These are phyloP conservation scores for Cyberlindnera mycetangii DNA, from an alignment of 805 yeast species.

Conservation along the genomic window DNA sequence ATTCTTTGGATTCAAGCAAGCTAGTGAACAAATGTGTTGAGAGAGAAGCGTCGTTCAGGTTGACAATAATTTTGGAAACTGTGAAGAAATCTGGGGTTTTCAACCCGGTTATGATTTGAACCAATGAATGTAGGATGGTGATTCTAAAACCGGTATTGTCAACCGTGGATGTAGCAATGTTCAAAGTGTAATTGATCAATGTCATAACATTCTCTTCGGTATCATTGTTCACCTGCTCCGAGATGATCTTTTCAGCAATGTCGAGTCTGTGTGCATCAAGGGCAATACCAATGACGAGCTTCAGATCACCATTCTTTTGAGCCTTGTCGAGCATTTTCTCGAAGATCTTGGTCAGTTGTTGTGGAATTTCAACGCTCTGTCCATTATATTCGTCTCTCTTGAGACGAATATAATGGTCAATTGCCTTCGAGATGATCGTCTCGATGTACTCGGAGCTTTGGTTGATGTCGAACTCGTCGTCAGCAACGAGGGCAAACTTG, in stretches of 20 bases:
- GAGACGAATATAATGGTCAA: constrained; percentile 70
- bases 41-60: constrained; percentile 70
- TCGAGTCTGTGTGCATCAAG: constrained; percentile 87
- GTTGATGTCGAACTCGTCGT: constrained; percentile 68
- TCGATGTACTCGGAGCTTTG: constrained; percentile 85
- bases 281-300: constrained; percentile 86
- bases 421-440: constrained; percentile 91
- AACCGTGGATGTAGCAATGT: constrained; percentile 67
- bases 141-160: constrained; percentile 64
- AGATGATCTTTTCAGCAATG: constrained; percentile 60
- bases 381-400: constrained; percentile 50
- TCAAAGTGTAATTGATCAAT: constrained; percentile 70
- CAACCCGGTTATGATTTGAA: constrained; percentile 54
- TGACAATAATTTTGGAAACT: constrained; percentile 81
- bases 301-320: constrained; percentile 63
- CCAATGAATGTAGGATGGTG: constrained; percentile 59
- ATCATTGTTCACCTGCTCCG: constrained; percentile 34
- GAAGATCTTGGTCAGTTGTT: constrained; percentile 64
- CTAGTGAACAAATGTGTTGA: constrained; percentile 69
- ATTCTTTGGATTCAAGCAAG: constrained; percentile 42
- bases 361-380: constrained; percentile 44
- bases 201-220: constrained; percentile 52
- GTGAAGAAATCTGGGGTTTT: constrained; percentile 76
- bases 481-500: constrained; percentile 83
- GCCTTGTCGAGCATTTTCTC: constrained; percentile 87